phyloP scores from a whole-genome alignment of 345 rosid species.

The Citropsis articulata region DNA sequence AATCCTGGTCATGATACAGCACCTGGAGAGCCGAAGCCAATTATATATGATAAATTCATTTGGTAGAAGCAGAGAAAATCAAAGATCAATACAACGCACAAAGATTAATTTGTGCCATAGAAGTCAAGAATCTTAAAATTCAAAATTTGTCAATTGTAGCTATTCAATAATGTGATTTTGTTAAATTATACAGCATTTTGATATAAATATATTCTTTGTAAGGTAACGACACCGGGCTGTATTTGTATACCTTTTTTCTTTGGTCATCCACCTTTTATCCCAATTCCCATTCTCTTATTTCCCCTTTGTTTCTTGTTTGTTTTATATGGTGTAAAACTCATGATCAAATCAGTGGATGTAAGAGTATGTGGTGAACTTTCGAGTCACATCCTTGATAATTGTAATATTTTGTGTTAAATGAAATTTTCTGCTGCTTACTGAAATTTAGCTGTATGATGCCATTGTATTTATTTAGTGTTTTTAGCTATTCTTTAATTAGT shows the following conservation, averaged over 20 bases:
- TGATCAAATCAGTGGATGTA: not conserved
- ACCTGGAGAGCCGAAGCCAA: not conserved
- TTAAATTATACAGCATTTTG: constrained; percentile 12
- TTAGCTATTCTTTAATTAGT: too few species aligned
- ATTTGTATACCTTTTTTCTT: not conserved
- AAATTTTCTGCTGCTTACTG: not conserved
- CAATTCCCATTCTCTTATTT: not conserved
- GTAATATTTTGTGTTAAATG: not conserved
- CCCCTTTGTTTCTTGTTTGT: not conserved
- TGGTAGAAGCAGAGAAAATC: constrained; percentile 2
- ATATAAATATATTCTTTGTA: constrained; percentile 26
- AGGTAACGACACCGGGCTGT: not conserved
- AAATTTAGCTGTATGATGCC: too few species aligned
- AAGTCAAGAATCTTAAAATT: constrained; percentile 17
- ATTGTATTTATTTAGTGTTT: too few species aligned
- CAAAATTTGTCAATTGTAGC: constrained; percentile 16
- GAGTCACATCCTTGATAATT: not conserved
- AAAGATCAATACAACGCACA: constrained; percentile 8
- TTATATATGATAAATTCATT: not conserved
- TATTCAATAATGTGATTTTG: constrained; percentile 27
- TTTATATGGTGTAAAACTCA: not conserved
- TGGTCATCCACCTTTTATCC: too few species aligned
- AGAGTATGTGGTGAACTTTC: not conserved
- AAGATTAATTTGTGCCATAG: constrained; percentile 9
- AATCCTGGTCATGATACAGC: not conserved